phyloP scores from a whole-genome alignment of 257 asterid species.

The Nyctanthes arbortristis region DNA sequence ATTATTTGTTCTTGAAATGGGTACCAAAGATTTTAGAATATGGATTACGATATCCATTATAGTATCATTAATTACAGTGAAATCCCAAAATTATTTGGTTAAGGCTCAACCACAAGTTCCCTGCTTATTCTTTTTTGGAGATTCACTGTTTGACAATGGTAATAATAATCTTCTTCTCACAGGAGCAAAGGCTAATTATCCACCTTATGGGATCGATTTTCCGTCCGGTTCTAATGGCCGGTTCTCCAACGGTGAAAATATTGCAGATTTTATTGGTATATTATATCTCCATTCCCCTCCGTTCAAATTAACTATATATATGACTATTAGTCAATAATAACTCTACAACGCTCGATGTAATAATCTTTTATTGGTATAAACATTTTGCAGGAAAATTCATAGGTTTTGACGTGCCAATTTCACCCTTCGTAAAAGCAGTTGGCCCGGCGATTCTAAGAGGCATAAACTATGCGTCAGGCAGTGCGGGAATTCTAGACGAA shows the following conservation, averaged over 20 bases:
- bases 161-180: conserved; percentile 49
- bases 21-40: conserved; percentile 1
- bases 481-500: conserved; percentile 42
- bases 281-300: not conserved
- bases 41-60: conserved; percentile 17
- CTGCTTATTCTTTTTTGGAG: conserved; percentile 49
- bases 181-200: conserved; percentile 44
- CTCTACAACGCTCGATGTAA: too few species aligned
- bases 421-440: conserved; percentile 39
- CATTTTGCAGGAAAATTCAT: conserved; percentile 31
- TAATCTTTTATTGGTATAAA: not conserved
- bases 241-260: conserved; percentile 43
- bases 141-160: conserved; percentile 57
- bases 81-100: not conserved
- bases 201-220: conserved; percentile 64
- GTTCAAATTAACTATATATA: too few species aligned
- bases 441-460: conserved; percentile 37
- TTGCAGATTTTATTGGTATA: conserved; percentile 44
- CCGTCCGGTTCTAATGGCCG: conserved; percentile 53
- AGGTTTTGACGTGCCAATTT: conserved; percentile 37
- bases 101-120: conserved; percentile 45
- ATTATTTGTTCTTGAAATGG: too few species aligned
- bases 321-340: too few species aligned
- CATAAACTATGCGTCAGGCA: conserved; percentile 54
- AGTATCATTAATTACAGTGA: not conserved